These are phyloP conservation scores for Escovopsis sp. DNA, from an alignment of 2,329 filamentous ascomycete genomes.

Conservation along the genomic window DNA sequence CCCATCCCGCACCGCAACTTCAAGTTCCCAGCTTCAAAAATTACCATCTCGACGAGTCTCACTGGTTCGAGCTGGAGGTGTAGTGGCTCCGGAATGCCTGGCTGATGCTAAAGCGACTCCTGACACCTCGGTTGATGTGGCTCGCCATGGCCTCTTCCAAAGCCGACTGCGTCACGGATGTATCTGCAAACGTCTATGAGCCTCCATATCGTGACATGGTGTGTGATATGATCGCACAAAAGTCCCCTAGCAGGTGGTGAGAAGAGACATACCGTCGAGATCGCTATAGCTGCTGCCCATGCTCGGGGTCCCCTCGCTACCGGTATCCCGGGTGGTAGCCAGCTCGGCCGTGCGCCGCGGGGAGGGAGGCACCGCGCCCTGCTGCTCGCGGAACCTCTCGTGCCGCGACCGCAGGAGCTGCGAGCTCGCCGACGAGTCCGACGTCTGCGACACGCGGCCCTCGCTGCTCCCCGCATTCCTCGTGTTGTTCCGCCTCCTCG, in stretches of 20 bases:
- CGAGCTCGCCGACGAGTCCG: slow-evolving; percentile 48
- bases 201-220: neutral
- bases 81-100: slow-evolving; percentile 51
- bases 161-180: slow-evolving; percentile 67
- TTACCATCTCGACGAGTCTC: too few species aligned
- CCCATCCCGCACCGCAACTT: too few species aligned
- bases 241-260: too few species aligned
- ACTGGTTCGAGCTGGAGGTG: slow-evolving; percentile 22
- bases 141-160: slow-evolving; percentile 63
- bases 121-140: slow-evolving; percentile 23
- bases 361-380: slow-evolving; percentile 26
- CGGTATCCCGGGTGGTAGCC: slow-evolving; percentile 38
- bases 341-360: slow-evolving; percentile 46
- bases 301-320: slow-evolving; percentile 60
- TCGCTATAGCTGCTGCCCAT: slow-evolving; percentile 83
- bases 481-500: slow-evolving; percentile 14
- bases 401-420: slow-evolving; percentile 23
- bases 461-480: slow-evolving; percentile 14
- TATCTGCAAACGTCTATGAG: slow-evolving; percentile 34
- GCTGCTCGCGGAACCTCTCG: slow-evolving; percentile 16
- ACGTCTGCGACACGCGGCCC: slow-evolving; percentile 37
- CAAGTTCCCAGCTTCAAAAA: too few species aligned
- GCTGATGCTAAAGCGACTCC: slow-evolving; percentile 49
- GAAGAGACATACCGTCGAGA: slow-evolving; percentile 48
- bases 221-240: too few species aligned